Percentiles rank a stretch among this genome's conserved stretches.
Conservation (phyloP, 2,329 filamentous ascomycete species). For the Neonectria magnoliae region DNA sequence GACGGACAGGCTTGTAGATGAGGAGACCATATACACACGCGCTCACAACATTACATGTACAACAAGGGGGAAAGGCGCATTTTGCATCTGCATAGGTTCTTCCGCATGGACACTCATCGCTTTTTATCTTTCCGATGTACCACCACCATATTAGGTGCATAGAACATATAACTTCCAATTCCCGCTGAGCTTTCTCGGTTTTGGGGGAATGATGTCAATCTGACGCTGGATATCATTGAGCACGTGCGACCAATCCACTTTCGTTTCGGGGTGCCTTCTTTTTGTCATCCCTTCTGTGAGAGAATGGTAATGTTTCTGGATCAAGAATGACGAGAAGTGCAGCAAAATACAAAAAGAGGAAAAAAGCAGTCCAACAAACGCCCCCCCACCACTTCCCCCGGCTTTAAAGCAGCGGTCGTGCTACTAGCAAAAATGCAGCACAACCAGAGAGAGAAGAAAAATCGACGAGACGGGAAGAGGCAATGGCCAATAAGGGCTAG, state of each 20-base stretch:
- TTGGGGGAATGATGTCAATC: slow-evolving; percentile 6
- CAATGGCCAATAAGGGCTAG: not conserved
- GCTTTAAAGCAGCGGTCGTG: not conserved
- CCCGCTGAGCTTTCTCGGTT: not conserved
- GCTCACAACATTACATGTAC: slow-evolving; percentile 15
- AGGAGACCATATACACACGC: slow-evolving; percentile 8
- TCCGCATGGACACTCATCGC: slow-evolving; percentile 2
- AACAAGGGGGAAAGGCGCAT: not conserved
- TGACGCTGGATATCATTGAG: slow-evolving; percentile 8
- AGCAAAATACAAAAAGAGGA: slow-evolving; percentile 3
- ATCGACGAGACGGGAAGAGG: not conserved
- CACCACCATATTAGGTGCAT: not conserved
- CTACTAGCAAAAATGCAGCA: slow-evolving; percentile 3
- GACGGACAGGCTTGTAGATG: slow-evolving; percentile 7
- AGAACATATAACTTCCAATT: slow-evolving; percentile 9
- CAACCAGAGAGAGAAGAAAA: slow-evolving; percentile 5
- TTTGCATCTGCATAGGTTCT: slow-evolving; percentile 7
- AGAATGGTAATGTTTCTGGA: not conserved
- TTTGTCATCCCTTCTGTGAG: not conserved
- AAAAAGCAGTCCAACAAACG: not conserved
- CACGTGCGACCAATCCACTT: slow-evolving; percentile 1
- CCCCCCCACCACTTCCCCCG: slow-evolving; percentile 2
- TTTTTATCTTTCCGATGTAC: slow-evolving; percentile 4
- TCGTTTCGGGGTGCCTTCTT: not conserved
- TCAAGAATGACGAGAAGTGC: not conserved